Percentiles rank a stretch among this genome's conserved stretches.
Conservation (phyloP, 495 filamentous ascomycete species). For the Daldinia loculata region DNA sequence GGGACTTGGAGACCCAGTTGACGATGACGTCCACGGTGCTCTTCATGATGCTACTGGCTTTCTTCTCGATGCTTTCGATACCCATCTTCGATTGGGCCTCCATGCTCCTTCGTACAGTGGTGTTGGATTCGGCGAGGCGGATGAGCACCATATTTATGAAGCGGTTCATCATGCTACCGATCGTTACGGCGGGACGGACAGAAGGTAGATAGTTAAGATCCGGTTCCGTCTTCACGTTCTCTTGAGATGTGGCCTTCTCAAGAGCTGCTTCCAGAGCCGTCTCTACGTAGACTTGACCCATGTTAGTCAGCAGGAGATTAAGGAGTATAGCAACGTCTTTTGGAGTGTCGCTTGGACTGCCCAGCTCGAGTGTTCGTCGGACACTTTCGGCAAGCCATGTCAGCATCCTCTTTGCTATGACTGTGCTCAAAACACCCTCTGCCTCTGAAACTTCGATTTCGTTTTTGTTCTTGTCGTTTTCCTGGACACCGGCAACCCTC, state of each 20-base stretch:
- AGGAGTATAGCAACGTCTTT: slow-evolving; percentile 92
- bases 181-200: slow-evolving; percentile 82
- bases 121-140: slow-evolving; percentile 84
- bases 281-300: slow-evolving; percentile 95
- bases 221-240: slow-evolving; percentile 80
- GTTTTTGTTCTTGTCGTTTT: slow-evolving; percentile 63
- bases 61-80: slow-evolving; percentile 83
- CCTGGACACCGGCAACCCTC: slow-evolving; percentile 76
- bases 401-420: slow-evolving; percentile 94
- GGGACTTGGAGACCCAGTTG: slow-evolving; percentile 77
- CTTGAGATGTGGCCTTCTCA: slow-evolving; percentile 77
- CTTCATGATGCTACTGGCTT: slow-evolving; percentile 85
- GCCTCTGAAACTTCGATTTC: slow-evolving; percentile 91
- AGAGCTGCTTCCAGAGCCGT: slow-evolving; percentile 88
- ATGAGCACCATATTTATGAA: slow-evolving; percentile 92
- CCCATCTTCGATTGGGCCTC: slow-evolving; percentile 80
- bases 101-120: slow-evolving; percentile 89
- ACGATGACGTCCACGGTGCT: slow-evolving; percentile 84
- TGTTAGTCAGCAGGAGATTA: slow-evolving; percentile 82
- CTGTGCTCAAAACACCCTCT: slow-evolving; percentile 82
- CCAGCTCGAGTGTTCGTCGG: slow-evolving; percentile 88
- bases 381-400: slow-evolving; percentile 98
- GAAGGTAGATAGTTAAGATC: slow-evolving; percentile 84
- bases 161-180: slow-evolving; percentile 90
- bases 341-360: slow-evolving; percentile 84